Evolutionary conservation across 495 filamentous ascomycete genomes (phyloP), one percentile per base, ranked within the genome.

Genomic region (Neurospora sp.): DNA sequence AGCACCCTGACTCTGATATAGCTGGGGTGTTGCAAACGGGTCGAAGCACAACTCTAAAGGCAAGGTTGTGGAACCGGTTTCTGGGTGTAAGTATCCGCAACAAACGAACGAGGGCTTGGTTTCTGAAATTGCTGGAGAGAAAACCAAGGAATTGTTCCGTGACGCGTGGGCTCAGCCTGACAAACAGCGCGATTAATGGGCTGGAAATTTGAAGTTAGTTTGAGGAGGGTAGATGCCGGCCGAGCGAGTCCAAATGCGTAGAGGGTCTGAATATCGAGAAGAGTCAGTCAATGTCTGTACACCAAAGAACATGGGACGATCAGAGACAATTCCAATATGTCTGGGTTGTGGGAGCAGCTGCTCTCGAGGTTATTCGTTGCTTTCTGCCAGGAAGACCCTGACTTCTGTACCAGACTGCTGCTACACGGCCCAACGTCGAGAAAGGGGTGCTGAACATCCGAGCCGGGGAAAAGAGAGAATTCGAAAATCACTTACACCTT

Each of bases 401-500:
- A 73, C 48, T 71, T 35, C 14, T 35, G 27, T 27, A 66, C 12
- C 27, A 66, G 3, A 37, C 18, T 16, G 73, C 73, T 44, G 73
- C 78, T 78, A 79, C 75, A 72, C 73, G 66, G 41, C 73, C 74
- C 70, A 78, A 71, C 75, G 77, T 73, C 75, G 77, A 77, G 76
- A 75, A 71, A 75, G 75, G 76, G 73, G 74, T 76, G 75, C 76
- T 79, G 75, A 78, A 79, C 78, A 79, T 76, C 77, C 78, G 77
- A 75, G 75, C 78, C 72, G 72, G 75, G 77, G 75, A 75, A 77
- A 76, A 77, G 80, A 79, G 72, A 74, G 46, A 38, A 46, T 72
- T 72, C 72, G 73, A 75, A 74, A 48, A 83, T 79, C 82, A 83
- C 82, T 77, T 81, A 81, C 81, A 76, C 75, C 81, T 80, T 75